A percentile compares a stretch with the other conserved stretches of the same genome.
Conservation (phyloP, 164 flowering plant genomes). For the Tinospora cordifolia region DNA sequence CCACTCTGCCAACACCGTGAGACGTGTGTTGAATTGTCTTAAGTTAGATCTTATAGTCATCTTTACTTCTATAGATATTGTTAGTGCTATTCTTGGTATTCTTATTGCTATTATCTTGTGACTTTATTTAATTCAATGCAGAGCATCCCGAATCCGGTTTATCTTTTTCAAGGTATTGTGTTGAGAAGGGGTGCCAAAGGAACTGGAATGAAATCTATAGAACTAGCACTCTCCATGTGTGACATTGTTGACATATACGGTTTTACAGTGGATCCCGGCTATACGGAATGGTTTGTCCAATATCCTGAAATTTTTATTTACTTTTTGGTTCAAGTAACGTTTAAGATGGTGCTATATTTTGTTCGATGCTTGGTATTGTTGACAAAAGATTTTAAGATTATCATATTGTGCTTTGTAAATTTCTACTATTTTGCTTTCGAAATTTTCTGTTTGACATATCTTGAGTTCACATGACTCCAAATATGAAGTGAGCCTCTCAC, state of each 20-base stretch:
- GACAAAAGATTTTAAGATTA: too few species aligned
- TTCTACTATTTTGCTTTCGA: too few species aligned
- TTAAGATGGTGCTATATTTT: too few species aligned
- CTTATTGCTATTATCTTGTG: background rate
- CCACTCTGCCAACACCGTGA: too few species aligned
- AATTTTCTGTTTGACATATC: too few species aligned
- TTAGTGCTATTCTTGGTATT: background rate
- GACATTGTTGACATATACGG: conserved; percentile 97
- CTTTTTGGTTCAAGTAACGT: background rate
- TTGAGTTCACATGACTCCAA: too few species aligned
- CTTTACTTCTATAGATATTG: background rate
- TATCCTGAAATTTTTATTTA: background rate
- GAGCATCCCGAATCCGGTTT: conserved; percentile 90
- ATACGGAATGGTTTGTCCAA: conserved; percentile 79
- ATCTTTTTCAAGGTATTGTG: conserved; percentile 97
- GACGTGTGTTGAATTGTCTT: conserved; percentile 1
- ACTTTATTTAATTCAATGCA: conserved; percentile 26
- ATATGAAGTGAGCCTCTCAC: too few species aligned
- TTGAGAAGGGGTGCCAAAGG: conserved; percentile 98
- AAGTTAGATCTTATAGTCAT: background rate
- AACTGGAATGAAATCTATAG: conserved; percentile 98
- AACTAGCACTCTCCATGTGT: conserved; percentile 96
- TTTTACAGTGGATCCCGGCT: conserved; percentile 98
- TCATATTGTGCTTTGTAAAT: too few species aligned
- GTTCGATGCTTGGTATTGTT: too few species aligned